Base-by-base conservation (phyloP, 2,329 filamentous ascomycete genomes). In the Sporothrix sp. region DNA sequence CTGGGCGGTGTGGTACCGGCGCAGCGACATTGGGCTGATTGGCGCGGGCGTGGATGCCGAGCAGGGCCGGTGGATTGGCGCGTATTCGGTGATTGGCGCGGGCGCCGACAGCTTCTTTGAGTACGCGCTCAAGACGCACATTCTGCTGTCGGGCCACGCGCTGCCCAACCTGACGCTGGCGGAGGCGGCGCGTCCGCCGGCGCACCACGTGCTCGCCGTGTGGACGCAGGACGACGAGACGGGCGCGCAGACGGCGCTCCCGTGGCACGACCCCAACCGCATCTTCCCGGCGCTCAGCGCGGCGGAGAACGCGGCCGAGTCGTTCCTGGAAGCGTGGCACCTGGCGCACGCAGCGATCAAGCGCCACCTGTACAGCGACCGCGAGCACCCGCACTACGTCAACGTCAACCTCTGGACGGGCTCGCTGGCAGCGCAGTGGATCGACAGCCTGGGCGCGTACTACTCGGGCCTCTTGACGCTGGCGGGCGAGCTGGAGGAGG, bases 101-200 rank as follows among this genome's bases (percentile, higher is more conserved):
- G 93, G 93, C 35, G 88, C 95, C 61, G 93, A 98, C 69, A 96
- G 90, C 68, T 98, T 98, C 69, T 97, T 95, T 62, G 93, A 98
- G 68, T 98, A 98, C 66, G 90, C 93, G 3, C 76, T 97, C 60
- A 98, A 98, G 68, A 89, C 89, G 16, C 83, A 95, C 62, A 86
- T 98, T 53, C 69, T 98, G 21, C 78, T 97, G 20, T 95, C 91
- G 2, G 87, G 87, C 1, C 80, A 85, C 52, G 74, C 73, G 13
- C 65, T 74, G 54, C 78, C 78, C 3, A 82, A 82, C 56, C 60
- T 68, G 57, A 65, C 72, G 20, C 11, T 28, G 10, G 16, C n/a
- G 9, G 9, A 33, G 11, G 10, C 13, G 7, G 14, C 45, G 5
- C 28, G 11, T 6, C 44, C 43, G 4, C 50, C 50, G 1, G 44